Percentiles rank a stretch among this genome's conserved stretches.
These are phyloP conservation scores for Trichoderma gamsii DNA, from an alignment of 495 filamentous ascomycete genomes.

Conservation along the genomic window DNA sequence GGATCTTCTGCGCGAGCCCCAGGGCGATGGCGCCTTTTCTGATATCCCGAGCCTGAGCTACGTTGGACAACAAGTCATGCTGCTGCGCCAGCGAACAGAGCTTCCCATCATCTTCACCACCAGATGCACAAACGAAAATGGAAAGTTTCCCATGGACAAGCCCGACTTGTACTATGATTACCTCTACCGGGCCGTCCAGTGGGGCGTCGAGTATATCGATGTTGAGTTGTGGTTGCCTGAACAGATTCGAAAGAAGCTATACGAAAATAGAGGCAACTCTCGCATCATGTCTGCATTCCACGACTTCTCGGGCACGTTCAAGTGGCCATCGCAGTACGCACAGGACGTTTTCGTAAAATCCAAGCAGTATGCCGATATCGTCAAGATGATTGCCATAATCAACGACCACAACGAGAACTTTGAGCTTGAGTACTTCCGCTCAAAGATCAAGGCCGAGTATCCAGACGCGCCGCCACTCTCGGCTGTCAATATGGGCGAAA, in stretches of 20 bases:
- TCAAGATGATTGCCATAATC: constrained; percentile 84
- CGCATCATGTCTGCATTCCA: constrained; percentile 83
- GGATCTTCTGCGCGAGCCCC: constrained; percentile 71
- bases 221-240: constrained; percentile 82
- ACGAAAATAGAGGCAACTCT: constrained; percentile 64
- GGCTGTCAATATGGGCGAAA: constrained; percentile 79
- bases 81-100: constrained; percentile 73
- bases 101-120: constrained; percentile 83
- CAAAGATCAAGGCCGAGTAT: constrained; percentile 60
- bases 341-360: constrained; percentile 62
- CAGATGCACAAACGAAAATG: constrained; percentile 71
- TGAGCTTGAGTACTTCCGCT: constrained; percentile 81
- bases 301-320: constrained; percentile 76
- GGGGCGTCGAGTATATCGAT: constrained; percentile 84
- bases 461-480: constrained; percentile 63
- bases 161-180: constrained; percentile 68
- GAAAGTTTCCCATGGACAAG: constrained; percentile 75
- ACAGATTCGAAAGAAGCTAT: constrained; percentile 58
- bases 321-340: constrained; percentile 67
- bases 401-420: constrained; percentile 75
- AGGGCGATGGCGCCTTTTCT: constrained; percentile 47
- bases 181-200: constrained; percentile 70
- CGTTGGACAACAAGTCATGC: constrained; percentile 78
- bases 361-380: constrained; percentile 69
- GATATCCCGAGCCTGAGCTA: constrained; percentile 70